Evolutionary conservation across 2,329 filamentous ascomycete genomes (phyloP), one percentile per base, ranked within the genome.

Genomic region (Biscogniauxia sp.): DNA sequence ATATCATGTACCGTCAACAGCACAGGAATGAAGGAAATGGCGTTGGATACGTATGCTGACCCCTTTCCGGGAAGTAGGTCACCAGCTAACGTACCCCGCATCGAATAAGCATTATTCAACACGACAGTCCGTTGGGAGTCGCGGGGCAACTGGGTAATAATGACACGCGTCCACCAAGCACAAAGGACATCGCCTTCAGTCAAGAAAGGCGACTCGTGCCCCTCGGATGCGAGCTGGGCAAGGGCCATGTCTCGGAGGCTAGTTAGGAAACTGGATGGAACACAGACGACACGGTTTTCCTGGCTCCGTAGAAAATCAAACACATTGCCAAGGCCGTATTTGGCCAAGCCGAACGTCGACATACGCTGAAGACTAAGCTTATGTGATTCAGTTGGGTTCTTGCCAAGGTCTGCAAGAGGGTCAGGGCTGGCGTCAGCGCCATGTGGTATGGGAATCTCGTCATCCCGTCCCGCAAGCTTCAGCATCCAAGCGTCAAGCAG

Each of bases 401-500:
- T 61, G 9, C 70, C 71, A 2, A 74, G 58, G 3, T 63, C 55
- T 5, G 61, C 64, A n/a, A 80, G 61, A 1, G 73, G 70, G 51
- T 80, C 77, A 1, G 73, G 70, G 51, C 79, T 77, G 5, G 67
- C 56, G 19, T 70, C 66, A 25, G 67, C 52, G 2, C 67, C 72
- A 17, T 64, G 63, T 6, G 73, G 69, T n/a, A 64, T 56, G 2
- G 65, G 67, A 1, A 80, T 68, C 54, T 78, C 70, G 20, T 70
- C 66, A 11, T 75, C 75, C 5, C 68, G 67, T 0, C 76, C 77
- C 9, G 70, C 66, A 4, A 82, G 66, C 3, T 79, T 72, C 4
- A 74, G 57, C 0, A 67, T 71, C 80, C 80, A 82, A n/a, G 69
- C 74, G 11, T 74, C 67, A 1, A 81, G 60, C 8, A 82, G 66